Percentiles rank a stretch among this genome's conserved stretches.
phyloP scores from a whole-genome alignment of 495 filamentous ascomycete genomes.

The Aspergillus cavernicola region DNA sequence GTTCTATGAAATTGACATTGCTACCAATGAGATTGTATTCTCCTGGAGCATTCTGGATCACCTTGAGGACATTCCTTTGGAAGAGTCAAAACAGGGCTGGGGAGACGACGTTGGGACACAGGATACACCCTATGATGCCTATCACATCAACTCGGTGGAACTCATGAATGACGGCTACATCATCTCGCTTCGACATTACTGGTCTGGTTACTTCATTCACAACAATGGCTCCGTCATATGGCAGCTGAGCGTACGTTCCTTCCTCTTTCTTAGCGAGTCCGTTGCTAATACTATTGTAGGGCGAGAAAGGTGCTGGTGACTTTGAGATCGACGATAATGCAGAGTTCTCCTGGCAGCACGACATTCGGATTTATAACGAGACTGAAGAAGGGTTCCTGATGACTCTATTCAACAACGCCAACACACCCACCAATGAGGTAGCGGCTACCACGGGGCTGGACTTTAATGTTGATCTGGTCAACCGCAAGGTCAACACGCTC shows the following conservation, averaged over 20 bases:
- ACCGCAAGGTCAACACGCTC: slow-evolving; percentile 35
- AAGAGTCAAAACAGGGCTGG: slow-evolving; percentile 18
- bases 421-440: slow-evolving; percentile 25
- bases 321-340: slow-evolving; percentile 37
- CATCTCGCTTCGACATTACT: slow-evolving; percentile 36
- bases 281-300: slow-evolving; percentile 16
- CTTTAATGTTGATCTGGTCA: slow-evolving; percentile 36
- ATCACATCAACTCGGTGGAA: slow-evolving; percentile 38
- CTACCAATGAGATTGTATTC: slow-evolving; percentile 34
- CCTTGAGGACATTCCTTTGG: slow-evolving; percentile 20
- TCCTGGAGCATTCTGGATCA: slow-evolving; percentile 33
- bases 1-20: slow-evolving; percentile 43
- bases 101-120: slow-evolving; percentile 20
- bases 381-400: slow-evolving; percentile 26
- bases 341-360: slow-evolving; percentile 45
- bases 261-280: background rate
- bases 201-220: slow-evolving; percentile 33
- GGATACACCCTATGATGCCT: slow-evolving; percentile 38
- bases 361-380: slow-evolving; percentile 37
- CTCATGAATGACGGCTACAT: slow-evolving; percentile 34
- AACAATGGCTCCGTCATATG: slow-evolving; percentile 38
- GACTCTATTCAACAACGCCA: slow-evolving; percentile 35
- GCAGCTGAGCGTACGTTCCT: slow-evolving; percentile 26
- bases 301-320: slow-evolving; percentile 38
- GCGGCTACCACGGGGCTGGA: slow-evolving; percentile 35